Evolutionary conservation across 2,329 filamentous ascomycete genomes (phyloP).

Genomic region (Lasiodiplodia citricola): DNA sequence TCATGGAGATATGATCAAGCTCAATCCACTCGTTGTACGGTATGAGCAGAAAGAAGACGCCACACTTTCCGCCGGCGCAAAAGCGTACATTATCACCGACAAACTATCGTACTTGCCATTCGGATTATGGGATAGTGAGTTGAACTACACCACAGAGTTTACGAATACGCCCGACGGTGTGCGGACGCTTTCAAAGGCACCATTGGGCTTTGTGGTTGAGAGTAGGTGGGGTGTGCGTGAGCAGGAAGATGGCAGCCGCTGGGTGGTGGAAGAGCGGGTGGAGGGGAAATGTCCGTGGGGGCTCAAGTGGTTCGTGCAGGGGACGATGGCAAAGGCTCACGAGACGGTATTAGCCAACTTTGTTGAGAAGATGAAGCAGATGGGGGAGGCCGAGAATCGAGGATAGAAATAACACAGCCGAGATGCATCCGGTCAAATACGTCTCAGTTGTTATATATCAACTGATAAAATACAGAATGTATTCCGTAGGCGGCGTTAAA

Average conservation of each 20-base stretch:
- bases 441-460: no score
- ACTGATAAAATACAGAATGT: no score
- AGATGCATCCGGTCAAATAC: no score
- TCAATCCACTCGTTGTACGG: conserved; percentile 6
- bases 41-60: background rate
- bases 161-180: background rate
- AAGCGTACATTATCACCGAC: conserved; percentile 12
- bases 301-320: conserved; percentile 8
- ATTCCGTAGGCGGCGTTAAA: no score
- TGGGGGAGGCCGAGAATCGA: no score
- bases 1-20: conserved; percentile 1
- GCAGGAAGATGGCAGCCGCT: background rate
- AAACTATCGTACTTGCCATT: background rate
- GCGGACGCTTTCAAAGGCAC: background rate
- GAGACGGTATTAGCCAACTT: background rate
- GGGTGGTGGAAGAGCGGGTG: conserved; percentile 3
- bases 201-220: background rate
- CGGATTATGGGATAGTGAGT: background rate
- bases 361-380: conserved; percentile 2
- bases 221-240: background rate
- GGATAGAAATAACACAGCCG: no score
- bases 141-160: background rate
- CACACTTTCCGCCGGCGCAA: no score
- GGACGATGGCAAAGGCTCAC: conserved; percentile 11
- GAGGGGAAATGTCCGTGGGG: background rate